These are phyloP conservation scores for Neofusicoccum umdonicola DNA, from an alignment of 2,329 filamentous ascomycete genomes.

Conservation along the genomic window DNA sequence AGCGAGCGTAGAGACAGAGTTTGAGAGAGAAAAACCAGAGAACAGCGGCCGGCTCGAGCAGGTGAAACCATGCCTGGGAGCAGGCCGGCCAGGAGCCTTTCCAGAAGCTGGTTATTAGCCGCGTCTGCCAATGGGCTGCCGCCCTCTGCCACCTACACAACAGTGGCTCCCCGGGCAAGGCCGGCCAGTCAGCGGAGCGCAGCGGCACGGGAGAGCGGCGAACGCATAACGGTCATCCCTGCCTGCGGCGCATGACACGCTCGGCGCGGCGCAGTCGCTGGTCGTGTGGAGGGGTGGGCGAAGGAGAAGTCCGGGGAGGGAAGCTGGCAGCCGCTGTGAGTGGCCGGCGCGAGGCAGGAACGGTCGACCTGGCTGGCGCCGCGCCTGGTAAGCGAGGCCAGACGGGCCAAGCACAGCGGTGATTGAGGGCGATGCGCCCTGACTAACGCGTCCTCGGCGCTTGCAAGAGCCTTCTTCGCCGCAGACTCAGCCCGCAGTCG, in stretches of 20 bases:
- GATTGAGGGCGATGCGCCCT: neutral
- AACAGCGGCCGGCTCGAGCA: neutral
- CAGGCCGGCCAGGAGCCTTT: neutral
- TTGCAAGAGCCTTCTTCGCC: neutral
- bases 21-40: neutral
- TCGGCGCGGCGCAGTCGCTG: neutral
- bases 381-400: neutral
- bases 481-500: neutral
- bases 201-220: conserved; percentile 1
- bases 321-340: neutral
- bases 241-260: conserved; percentile 3
- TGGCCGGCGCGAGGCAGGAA: neutral
- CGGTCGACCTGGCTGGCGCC: neutral
- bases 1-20: neutral
- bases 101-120: neutral
- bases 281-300: neutral
- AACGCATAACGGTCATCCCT: neutral
- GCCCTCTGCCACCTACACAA: too few relatives aligned
- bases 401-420: neutral
- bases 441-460: neutral
- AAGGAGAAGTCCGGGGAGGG: neutral
- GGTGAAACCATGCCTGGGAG: neutral
- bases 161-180: neutral
- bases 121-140: neutral
- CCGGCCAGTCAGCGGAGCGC: neutral